Percentiles rank a stretch among this genome's conserved stretches.
Evolutionary conservation across 257 asterid species (phyloP).

Genomic region (Penstemon davidsonii): DNA sequence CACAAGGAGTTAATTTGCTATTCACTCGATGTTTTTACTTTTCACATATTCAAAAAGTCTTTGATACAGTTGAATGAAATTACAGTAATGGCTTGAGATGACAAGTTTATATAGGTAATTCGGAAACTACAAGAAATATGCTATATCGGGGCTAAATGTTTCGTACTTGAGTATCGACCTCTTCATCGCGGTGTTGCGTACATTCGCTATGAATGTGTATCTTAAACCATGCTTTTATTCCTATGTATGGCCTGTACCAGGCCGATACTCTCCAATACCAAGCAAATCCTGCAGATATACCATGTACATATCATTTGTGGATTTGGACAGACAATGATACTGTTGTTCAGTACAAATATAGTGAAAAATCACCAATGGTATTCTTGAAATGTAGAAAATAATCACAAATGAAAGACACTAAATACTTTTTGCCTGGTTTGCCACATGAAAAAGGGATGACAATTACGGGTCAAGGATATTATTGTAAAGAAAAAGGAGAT

Average conservation of each 20-base stretch:
- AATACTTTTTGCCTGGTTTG: conserved; percentile 16
- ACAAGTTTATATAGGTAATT: conserved; percentile 1
- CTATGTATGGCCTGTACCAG: conserved; percentile 55
- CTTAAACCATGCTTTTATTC: conserved; percentile 27
- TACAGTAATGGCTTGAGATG: conserved; percentile 17
- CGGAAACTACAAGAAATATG: conserved; percentile 17
- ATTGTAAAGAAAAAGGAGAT: background rate
- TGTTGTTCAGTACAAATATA: background rate
- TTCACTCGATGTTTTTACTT: conserved; percentile 17
- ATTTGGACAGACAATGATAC: conserved; percentile 15
- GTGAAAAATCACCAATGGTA: background rate
- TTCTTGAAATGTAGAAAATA: conserved; percentile 2
- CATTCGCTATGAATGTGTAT: conserved; percentile 11
- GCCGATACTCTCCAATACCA: conserved; percentile 91
- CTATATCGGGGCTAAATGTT: conserved; percentile 7
- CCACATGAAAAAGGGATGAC: conserved; percentile 19
- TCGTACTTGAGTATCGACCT: background rate
- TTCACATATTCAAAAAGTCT: conserved; percentile 10
- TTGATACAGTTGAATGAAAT: conserved; percentile 27
- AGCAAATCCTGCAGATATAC: conserved; percentile 78
- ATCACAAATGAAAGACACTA: conserved; percentile 1
- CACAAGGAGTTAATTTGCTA: too few relatives aligned
- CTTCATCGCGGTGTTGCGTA: background rate
- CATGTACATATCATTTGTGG: conserved; percentile 17
- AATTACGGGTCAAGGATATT: conserved; percentile 15